Base-by-base conservation (phyloP, 495 filamentous ascomycete species). In the Beverwykella pulmonaria region DNA sequence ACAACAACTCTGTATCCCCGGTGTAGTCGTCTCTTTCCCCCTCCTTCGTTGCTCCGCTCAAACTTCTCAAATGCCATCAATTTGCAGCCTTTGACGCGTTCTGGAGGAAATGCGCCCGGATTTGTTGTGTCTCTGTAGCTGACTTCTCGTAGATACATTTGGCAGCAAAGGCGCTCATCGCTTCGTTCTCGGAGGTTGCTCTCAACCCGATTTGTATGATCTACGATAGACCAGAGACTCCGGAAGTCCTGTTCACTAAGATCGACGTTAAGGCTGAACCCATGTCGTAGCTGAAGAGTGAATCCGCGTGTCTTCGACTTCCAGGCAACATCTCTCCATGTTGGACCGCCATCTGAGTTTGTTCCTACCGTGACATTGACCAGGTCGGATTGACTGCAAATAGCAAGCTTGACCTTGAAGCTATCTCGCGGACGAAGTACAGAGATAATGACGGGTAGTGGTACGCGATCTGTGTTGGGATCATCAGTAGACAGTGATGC, bases 241-340 rank as follows among this genome's bases (percentile, higher is more conserved):
- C 85, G 86, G 78, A 88, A 93, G 69, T 92, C 90, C 10, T 83
- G 80, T 71, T 92, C 89, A 14, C 79, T 79, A 77, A 90, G 90
- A 59, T 86, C 82, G 8, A 95, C 75, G 49, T 83, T 82, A 30
- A 93, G 72, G 46, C 86, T 78, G 67, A 92, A 89, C 1, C 88
- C 87, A 47, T 87, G 83, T 1, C 88, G 86, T 14, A 95, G 76
- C 58, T 82, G 83, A 27, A 95, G 76, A 25, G 83, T 80, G 68
- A 96, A 80, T 2, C 79, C 81, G 57, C 82, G 80, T 9, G 79
- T 79, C 17, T 87, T 84, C 12, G 84, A 76, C 54, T 87, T 87
- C 92, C 92, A 96, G 50, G 84, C 80, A 23, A 94, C 86, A 68
- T 91, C 86, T 30, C 90, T 82, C 92, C 92, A 96, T 0, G 84